Evolutionary conservation across 2,329 filamentous ascomycete species (phyloP).

Genomic region (Colletotrichum lindemuthianum): DNA sequence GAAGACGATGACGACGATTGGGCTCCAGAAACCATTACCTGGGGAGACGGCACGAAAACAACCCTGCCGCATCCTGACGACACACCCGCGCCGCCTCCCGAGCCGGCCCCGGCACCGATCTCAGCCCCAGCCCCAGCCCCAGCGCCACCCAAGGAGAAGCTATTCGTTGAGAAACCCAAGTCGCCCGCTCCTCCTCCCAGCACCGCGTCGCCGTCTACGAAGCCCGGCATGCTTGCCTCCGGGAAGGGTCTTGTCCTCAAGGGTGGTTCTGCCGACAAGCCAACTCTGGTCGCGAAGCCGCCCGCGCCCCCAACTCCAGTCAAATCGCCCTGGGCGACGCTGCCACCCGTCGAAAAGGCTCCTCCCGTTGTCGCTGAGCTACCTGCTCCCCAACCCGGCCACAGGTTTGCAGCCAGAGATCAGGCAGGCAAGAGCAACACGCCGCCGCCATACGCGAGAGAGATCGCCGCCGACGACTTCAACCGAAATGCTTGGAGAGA

Average conservation of each 20-base stretch:
- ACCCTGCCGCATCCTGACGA: constrained; percentile 74
- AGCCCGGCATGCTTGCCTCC: constrained; percentile 58
- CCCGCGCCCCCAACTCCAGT: constrained; percentile 73
- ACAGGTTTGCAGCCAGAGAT: constrained; percentile 37
- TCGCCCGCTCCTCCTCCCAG: constrained; percentile 50
- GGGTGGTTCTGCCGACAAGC: constrained; percentile 72
- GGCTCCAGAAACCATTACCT: constrained; percentile 85
- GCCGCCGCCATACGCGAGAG: constrained; percentile 69
- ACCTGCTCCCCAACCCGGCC: constrained; percentile 45
- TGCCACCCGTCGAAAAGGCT: constrained; percentile 86
- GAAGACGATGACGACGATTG: constrained; percentile 91
- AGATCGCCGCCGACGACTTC: constrained; percentile 95
- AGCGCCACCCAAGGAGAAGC: constrained; percentile 43
- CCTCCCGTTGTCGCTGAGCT: constrained; percentile 74
- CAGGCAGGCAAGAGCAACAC: constrained; percentile 61
- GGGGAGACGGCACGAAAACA: constrained; percentile 89
- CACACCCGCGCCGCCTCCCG: constrained; percentile 41
- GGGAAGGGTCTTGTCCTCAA: constrained; percentile 74
- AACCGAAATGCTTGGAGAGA: constrained; percentile 86
- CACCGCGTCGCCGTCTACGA: constrained; percentile 53
- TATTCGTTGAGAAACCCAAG: constrained; percentile 53
- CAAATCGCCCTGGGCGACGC: constrained; percentile 90
- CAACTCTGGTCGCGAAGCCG: constrained; percentile 78
- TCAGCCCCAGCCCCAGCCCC: constrained; percentile 43
- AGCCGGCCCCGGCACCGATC: constrained; percentile 42